Conservation (phyloP, 192 early-diverging fungal species). For the Coemansia sp. region DNA sequence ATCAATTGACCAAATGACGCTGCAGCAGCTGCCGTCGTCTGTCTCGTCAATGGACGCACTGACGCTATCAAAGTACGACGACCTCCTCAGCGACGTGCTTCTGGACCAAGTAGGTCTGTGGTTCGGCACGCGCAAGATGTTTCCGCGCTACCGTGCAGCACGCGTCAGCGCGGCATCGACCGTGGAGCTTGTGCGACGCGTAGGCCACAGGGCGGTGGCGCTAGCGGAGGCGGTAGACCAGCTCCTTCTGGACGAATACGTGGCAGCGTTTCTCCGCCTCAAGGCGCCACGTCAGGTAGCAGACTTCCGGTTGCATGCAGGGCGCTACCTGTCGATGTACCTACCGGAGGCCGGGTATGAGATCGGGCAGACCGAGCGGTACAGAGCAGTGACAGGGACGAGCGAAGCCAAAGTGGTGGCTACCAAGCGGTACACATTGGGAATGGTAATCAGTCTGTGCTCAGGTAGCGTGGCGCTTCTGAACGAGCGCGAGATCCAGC, state of each 20-base stretch:
- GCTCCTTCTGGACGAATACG: conserved; percentile 33
- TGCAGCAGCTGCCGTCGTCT: conserved; percentile 15
- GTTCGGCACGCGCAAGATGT: conserved; percentile 53
- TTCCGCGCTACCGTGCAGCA: conserved; percentile 33
- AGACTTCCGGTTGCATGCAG: conserved; percentile 52
- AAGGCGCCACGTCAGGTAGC: conserved; percentile 21
- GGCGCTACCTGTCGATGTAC: conserved; percentile 67
- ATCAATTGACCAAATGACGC: not conserved
- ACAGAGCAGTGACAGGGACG: conserved; percentile 41
- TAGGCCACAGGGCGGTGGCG: conserved; percentile 15
- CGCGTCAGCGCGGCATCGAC: conserved; percentile 14
- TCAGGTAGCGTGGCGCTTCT: conserved; percentile 61
- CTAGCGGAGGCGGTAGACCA: conserved; percentile 30
- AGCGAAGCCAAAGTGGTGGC: conserved; percentile 47
- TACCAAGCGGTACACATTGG: conserved; percentile 32
- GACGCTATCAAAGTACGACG: conserved; percentile 53
- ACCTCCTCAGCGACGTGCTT: conserved; percentile 53
- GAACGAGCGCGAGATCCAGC: conserved; percentile 29
- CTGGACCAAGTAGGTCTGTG: conserved; percentile 47
- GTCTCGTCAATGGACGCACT: conserved; percentile 44
- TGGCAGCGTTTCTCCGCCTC: conserved; percentile 33
- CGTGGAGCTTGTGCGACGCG: conserved; percentile 19
- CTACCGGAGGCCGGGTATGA: conserved; percentile 64
- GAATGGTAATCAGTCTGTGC: conserved; percentile 41
- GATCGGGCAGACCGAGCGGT: conserved; percentile 60